A percentile compares a stretch with the other conserved stretches of the same genome.
phyloP scores from a whole-genome alignment of 768 basidiomycete genomes.

The Trametes maxima region DNA sequence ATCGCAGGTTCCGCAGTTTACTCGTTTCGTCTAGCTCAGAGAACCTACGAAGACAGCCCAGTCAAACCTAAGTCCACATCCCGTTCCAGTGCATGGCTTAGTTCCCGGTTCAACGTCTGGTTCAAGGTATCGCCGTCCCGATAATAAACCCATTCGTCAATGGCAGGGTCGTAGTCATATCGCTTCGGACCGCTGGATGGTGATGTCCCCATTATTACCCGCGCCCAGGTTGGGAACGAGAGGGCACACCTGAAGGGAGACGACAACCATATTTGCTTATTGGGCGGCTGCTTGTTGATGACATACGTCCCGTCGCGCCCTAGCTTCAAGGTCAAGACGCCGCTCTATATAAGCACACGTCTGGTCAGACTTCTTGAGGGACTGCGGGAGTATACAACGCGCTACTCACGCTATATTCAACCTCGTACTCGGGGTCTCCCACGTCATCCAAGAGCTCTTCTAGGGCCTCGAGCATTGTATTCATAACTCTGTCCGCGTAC shows the following conservation, averaged over 20 bases:
- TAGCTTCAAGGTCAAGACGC: slow-evolving; percentile 84
- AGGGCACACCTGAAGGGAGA: slow-evolving; percentile 75
- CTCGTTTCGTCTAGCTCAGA: slow-evolving; percentile 6
- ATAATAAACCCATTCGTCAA: slow-evolving; percentile 73
- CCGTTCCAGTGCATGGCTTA: slow-evolving; percentile 46
- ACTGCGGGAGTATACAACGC: background rate
- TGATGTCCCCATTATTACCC: background rate
- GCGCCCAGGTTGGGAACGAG: background rate
- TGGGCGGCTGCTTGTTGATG: slow-evolving; percentile 96
- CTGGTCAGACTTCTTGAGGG: background rate
- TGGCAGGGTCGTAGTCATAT: slow-evolving; percentile 69
- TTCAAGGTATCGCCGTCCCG: slow-evolving; percentile 66
- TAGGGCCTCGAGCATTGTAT: slow-evolving; percentile 67
- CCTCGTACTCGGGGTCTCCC: slow-evolving; percentile 64
- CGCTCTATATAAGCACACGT: slow-evolving; percentile 56
- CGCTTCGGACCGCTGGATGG: slow-evolving; percentile 82
- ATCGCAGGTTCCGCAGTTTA: background rate
- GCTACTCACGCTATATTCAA: slow-evolving; percentile 83
- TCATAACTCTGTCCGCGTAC: slow-evolving; percentile 79
- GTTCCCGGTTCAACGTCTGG: slow-evolving; percentile 67
- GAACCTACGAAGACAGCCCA: slow-evolving; percentile 29
- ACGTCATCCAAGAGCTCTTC: slow-evolving; percentile 70
- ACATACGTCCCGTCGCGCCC: slow-evolving; percentile 86
- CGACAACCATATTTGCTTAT: slow-evolving; percentile 96
- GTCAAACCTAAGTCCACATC: slow-evolving; percentile 38